A percentile compares a stretch with the other conserved stretches of the same genome.
Conservation (phyloP, 2,329 filamentous ascomycete species). For the Immersiporthe knoxdaviesiana region DNA sequence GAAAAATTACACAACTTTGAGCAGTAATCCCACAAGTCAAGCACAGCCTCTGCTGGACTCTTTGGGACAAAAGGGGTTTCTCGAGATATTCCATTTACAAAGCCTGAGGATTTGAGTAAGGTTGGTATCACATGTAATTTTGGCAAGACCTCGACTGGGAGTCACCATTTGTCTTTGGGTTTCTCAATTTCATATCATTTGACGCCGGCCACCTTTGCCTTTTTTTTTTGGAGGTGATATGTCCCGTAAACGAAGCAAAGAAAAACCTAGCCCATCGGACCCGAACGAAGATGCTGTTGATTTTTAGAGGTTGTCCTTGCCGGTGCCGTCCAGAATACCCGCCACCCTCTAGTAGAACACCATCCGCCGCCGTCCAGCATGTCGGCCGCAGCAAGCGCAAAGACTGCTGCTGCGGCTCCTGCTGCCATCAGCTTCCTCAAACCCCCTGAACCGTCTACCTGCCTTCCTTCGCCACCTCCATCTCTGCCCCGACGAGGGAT, state of each 20-base stretch:
- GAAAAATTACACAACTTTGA: background rate
- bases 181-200: conserved; percentile 64
- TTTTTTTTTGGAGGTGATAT: conserved; percentile 47
- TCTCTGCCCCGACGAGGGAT: conserved; percentile 32
- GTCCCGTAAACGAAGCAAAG: conserved; percentile 61
- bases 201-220: conserved; percentile 63
- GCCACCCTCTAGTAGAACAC: conserved; percentile 38
- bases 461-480: conserved; percentile 7
- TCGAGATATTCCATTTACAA: conserved; percentile 37
- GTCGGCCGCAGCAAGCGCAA: conserved; percentile 12
- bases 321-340: conserved; percentile 45
- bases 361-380: conserved; percentile 27
- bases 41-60: background rate
- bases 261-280: conserved; percentile 50
- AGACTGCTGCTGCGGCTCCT: conserved; percentile 9
- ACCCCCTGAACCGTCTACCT: conserved; percentile 17
- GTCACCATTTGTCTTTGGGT: conserved; percentile 46
- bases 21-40: background rate
- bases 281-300: conserved; percentile 51
- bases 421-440: conserved; percentile 23
- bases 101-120: conserved; percentile 7
- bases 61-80: conserved; percentile 22
- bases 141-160: conserved; percentile 38
- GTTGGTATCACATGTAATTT: conserved; percentile 39
- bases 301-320: conserved; percentile 45